Conservation (phyloP, 371 early-diverging fungal species). For the Mortierella sp. region DNA sequence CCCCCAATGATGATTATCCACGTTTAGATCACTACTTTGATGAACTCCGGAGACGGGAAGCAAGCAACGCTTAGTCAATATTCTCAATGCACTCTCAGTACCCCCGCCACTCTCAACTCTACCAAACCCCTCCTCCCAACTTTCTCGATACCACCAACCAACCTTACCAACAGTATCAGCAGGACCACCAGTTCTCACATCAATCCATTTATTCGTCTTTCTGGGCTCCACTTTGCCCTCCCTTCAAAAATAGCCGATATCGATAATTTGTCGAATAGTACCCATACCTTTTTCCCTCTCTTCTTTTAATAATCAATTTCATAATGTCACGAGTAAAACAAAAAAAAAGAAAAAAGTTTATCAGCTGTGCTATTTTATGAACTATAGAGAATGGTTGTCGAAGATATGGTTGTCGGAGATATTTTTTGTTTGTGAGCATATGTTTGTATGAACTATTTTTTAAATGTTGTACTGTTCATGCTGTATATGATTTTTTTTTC, state of each 20-base stretch:
- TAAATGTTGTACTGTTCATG: too few relatives aligned
- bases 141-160: neutral
- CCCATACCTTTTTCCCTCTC: neutral
- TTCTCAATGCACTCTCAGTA: neutral
- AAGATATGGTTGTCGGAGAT: too few relatives aligned
- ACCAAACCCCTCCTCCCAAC: neutral
- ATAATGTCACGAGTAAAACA: neutral
- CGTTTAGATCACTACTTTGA: constrained; percentile 47
- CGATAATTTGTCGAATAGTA: neutral
- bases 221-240: neutral
- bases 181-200: neutral
- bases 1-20: too few relatives aligned
- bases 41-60: constrained; percentile 43
- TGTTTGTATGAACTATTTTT: too few relatives aligned
- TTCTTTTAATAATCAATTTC: neutral
- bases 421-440: too few relatives aligned
- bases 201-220: neutral
- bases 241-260: neutral
- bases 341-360: too few relatives aligned
- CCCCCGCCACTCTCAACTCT: too few relatives aligned
- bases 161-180: neutral
- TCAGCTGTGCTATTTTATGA: too few relatives aligned
- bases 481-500: neutral
- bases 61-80: neutral
- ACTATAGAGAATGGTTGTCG: too few relatives aligned